Percentiles rank a stretch among this genome's conserved stretches.
phyloP scores from a whole-genome alignment of 2,329 filamentous ascomycete genomes.

The Helicocarpus griseus region DNA sequence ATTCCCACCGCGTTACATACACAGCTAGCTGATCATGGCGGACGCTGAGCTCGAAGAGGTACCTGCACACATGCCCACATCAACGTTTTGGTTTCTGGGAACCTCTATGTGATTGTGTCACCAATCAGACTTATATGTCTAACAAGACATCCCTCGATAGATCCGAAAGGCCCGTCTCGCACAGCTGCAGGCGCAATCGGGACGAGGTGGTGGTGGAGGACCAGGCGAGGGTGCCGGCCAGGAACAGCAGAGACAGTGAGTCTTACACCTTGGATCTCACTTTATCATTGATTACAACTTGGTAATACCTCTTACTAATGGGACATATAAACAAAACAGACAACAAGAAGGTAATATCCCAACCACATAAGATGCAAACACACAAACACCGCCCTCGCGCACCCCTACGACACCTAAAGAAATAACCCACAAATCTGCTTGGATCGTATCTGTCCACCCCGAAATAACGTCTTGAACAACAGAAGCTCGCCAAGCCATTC shows the following conservation, averaged over 20 bases:
- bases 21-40: constrained; percentile 40
- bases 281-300: neutral
- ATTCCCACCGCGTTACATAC: neutral
- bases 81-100: neutral
- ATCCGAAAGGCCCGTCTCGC: constrained; percentile 87
- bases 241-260: constrained; percentile 58
- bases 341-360: constrained; percentile 38
- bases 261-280: constrained; percentile 6
- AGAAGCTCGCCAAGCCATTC: constrained; percentile 43
- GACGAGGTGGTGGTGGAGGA: constrained; percentile 42
- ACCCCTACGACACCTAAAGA: neutral
- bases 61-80: constrained; percentile 8
- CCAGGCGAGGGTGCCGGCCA: constrained; percentile 38
- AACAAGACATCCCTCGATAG: constrained; percentile 34
- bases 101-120: too few relatives aligned
- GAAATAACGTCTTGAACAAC: constrained; percentile 11
- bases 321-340: constrained; percentile 19
- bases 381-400: neutral
- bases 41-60: constrained; percentile 59
- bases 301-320: constrained; percentile 4
- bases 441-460: neutral
- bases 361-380: constrained; percentile 1
- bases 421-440: too few relatives aligned
- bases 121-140: neutral
- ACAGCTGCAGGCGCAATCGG: constrained; percentile 73